Base-by-base conservation (phyloP, 306 rosid genomes). In the Vicia villosa region DNA sequence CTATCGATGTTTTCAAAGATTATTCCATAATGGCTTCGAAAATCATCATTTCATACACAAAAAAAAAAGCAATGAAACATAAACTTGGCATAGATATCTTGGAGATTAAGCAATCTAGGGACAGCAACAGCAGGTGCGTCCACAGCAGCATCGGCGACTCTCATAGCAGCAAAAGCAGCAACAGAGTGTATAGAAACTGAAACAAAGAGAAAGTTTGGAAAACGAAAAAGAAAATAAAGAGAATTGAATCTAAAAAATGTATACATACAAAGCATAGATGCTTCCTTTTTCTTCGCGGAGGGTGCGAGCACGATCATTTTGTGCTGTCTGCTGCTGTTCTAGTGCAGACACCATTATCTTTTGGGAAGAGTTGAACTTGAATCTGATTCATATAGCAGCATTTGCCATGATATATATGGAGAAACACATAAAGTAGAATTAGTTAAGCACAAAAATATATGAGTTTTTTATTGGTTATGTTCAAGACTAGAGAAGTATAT, bases 41-140 rank as follows among this genome's bases (percentile, higher is more conserved):
- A 79, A 55, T 69, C 73, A 36, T 46, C 43, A 67, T 32, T 68
- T 69, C 24, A 45, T 24, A 67, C 54, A 43, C 38, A 7, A 2
- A 50, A 43, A 50, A 43, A 74, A 10, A 30, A 54, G 17, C 1
- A 15, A 38, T 69, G 61, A 70, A 70, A 63, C 46, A 36, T 56
- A 50, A 73, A 70, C 51, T 59, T 12, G 21, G 13, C 14, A 34
- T 6, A 34, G 9, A 22, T 30, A 15, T 54, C 7, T 63, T 54
- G 26, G 56, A 68, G 63, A 24, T 4, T n/a, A 47, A 30, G 69
- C 22, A 20, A 60, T 49, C 79, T 82, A 79, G 36, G 70, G 68
- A 78, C 91, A 86, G 78, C 92, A 50, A 50, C 56, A 50, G 26
- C 56, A 50, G 28, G 56, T 50, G 24, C 56, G 56, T 50, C 11